Evolutionary conservation across 1,139 yeast genomes (phyloP), one percentile per base, ranked within the genome.

Genomic region (Wickerhamomyces sp.): DNA sequence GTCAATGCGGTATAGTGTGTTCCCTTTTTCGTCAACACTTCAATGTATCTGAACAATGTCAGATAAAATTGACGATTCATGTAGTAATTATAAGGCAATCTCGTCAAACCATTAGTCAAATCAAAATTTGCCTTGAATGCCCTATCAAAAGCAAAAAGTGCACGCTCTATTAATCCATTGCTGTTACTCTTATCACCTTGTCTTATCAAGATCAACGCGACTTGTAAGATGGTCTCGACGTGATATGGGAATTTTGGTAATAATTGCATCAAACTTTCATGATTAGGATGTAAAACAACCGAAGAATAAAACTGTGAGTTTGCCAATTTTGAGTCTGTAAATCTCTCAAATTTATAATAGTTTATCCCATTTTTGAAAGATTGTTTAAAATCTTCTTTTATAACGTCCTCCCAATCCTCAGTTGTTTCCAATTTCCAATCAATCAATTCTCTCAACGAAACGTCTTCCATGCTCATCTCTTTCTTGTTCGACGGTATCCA

Each of bases 131-230:
- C 61, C 38, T 67, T 70, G 41, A 78, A 58, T 11, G 72, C 74
- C 50, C 95, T 66, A 52, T 88, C 95, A 58, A 83, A 85, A 1
- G 82, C 80, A 52, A 86, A 83, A 16, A 88, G 59, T 4, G 89
- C 85, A 43, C 85, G 70, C 50, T 87, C 95, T 10, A 86, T 64
- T 32, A 84, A 61, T 0, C 88, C 86, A 52, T 75, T 78, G 45
- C 89, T 69, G 43, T 82, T 64, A 28, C 84, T 66, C 55, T 78
- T 81, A 43, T 81, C 84, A 21, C 94, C 94, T 49, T 84, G 91
- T 55, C 93, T 71, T 24, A 80, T 68, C 33, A 84, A 59, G 15
- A 85, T 81, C 59, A 80, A 74, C 1, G 94, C 84, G 2, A 81
- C 85, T 59, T 86, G 95, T 30, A 87, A 61, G n/a, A 86, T 62